A percentile compares a stretch with the other conserved stretches of the same genome.
These are phyloP conservation scores for Hypoxylon sp. DNA, from an alignment of 2,329 filamentous ascomycete species.

Conservation along the genomic window DNA sequence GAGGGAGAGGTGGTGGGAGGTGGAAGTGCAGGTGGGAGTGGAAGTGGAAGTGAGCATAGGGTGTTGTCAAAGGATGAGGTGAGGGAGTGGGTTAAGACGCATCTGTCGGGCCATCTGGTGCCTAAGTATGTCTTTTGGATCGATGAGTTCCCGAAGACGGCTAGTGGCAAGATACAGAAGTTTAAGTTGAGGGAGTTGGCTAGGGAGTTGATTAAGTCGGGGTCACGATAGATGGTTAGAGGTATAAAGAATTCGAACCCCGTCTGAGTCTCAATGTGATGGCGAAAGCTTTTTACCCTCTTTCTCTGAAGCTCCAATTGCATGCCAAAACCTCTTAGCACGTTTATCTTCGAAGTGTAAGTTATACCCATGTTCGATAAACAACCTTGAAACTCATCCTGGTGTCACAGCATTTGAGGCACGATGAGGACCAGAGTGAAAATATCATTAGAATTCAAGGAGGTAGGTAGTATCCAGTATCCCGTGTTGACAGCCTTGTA, in stretches of 20 bases:
- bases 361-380: not conserved
- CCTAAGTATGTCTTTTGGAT: conserved; percentile 93
- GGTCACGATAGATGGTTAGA: not conserved
- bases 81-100: conserved; percentile 77
- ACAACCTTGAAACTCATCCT: not conserved
- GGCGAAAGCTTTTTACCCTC: no score
- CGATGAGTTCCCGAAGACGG: conserved; percentile 90
- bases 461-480: conserved; percentile 24
- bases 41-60: conserved; percentile 27
- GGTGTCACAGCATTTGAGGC: no score
- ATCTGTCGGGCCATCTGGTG: conserved; percentile 80
- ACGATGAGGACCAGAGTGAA: not conserved
- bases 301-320: no score
- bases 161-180: conserved; percentile 97
- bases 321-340: no score
- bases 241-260: not conserved
- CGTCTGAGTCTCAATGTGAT: no score
- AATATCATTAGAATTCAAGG: not conserved
- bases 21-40: conserved; percentile 28
- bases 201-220: conserved; percentile 49
- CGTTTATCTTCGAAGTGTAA: no score
- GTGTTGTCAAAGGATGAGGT: conserved; percentile 70
- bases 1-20: conserved; percentile 47
- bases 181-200: conserved; percentile 82
- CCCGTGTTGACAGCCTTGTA: conserved; percentile 5